These are phyloP conservation scores for Ganoderma lingzhi DNA, from an alignment of 1,284 basidiomycete genomes.

Conservation along the genomic window DNA sequence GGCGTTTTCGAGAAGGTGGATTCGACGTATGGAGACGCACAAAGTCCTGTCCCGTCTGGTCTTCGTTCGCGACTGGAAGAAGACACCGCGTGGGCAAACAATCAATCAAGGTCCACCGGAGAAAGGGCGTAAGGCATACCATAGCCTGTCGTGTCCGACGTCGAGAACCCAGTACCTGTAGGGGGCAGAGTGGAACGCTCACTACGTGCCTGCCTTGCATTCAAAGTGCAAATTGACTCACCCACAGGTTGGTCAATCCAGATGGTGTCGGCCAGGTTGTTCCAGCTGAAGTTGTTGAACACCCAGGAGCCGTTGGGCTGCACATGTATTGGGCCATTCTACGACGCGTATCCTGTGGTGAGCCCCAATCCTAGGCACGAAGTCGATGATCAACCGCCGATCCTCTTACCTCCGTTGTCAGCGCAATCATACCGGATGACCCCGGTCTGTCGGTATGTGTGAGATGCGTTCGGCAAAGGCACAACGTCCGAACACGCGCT, in stretches of 20 bases:
- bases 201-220: constrained; percentile 16
- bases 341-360: neutral
- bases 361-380: neutral
- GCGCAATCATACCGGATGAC: constrained; percentile 71
- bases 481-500: constrained; percentile 3
- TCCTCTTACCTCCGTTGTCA: constrained; percentile 65
- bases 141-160: constrained; percentile 57
- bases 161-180: constrained; percentile 68
- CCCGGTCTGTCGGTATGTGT: constrained; percentile 52
- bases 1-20: neutral
- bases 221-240: neutral
- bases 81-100: neutral
- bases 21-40: constrained; percentile 47
- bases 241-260: constrained; percentile 77
- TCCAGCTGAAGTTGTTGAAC: constrained; percentile 65
- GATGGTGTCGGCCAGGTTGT: constrained; percentile 67
- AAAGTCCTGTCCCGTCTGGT: constrained; percentile 74
- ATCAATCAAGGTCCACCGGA: neutral
- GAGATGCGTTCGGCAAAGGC: constrained; percentile 1
- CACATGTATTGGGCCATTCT: constrained; percentile 77
- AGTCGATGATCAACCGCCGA: neutral
- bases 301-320: constrained; percentile 56
- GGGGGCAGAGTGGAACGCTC: constrained; percentile 3
- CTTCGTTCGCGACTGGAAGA: constrained; percentile 62
- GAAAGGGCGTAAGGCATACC: constrained; percentile 10